Percentiles rank a stretch among this genome's conserved stretches.
Evolutionary conservation across 208 protist genomes (phyloP).

Genomic region (Leishmania tarentolae): DNA sequence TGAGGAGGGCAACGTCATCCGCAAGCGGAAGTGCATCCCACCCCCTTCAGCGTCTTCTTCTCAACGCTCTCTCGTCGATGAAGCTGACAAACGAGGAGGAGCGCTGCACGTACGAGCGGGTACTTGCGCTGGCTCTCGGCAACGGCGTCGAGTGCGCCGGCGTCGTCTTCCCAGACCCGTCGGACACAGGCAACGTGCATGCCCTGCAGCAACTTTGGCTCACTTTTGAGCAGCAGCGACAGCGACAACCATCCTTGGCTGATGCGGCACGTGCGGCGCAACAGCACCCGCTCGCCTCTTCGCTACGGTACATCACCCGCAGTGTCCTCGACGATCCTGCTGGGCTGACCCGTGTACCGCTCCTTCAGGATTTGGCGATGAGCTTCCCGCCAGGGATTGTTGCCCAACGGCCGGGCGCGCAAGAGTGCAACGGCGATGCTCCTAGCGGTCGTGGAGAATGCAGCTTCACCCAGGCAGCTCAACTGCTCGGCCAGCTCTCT

Average conservation of each 20-base stretch:
- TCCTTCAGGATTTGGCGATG: slow-evolving; percentile 13
- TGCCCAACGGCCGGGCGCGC: background rate
- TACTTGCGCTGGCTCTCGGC: slow-evolving; percentile 49
- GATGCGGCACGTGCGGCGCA: slow-evolving; percentile 24
- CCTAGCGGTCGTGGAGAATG: slow-evolving; percentile 17
- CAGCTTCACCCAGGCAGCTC: slow-evolving; percentile 26
- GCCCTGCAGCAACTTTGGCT: slow-evolving; percentile 59
- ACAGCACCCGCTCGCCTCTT: slow-evolving; percentile 23
- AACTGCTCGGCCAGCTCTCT: background rate
- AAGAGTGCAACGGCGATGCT: too few relatives aligned
- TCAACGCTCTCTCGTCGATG: slow-evolving; percentile 15
- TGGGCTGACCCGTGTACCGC: slow-evolving; percentile 23
- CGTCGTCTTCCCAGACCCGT: slow-evolving; percentile 59
- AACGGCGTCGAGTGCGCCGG: slow-evolving; percentile 62
- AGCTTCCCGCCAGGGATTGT: background rate
- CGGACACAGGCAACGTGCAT: slow-evolving; percentile 30
- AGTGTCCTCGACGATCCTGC: slow-evolving; percentile 2
- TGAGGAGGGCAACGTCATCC: background rate
- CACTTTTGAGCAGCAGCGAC: slow-evolving; percentile 33
- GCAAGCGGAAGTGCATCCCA: background rate
- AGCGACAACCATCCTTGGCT: slow-evolving; percentile 17
- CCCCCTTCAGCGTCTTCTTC: slow-evolving; percentile 26
- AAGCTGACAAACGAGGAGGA: slow-evolving; percentile 12
- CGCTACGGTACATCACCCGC: slow-evolving; percentile 16
- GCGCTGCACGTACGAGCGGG: slow-evolving; percentile 17